Conservation (phyloP, 2,329 filamentous ascomycete genomes). For the Aspergillus persii region DNA sequence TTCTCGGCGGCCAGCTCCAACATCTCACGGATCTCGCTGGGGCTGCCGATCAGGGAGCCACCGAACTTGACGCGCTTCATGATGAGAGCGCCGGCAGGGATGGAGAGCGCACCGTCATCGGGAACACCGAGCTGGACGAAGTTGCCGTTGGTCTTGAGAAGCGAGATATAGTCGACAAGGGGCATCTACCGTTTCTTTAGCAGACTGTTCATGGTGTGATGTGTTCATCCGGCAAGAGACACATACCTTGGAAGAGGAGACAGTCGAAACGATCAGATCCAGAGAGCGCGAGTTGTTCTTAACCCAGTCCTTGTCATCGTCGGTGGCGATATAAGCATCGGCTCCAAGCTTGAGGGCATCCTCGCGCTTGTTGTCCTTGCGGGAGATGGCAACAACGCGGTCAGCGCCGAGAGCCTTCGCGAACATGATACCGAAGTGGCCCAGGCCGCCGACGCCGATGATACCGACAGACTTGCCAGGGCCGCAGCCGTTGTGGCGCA, state of each 20-base stretch:
- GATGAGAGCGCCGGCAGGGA: constrained; percentile 59
- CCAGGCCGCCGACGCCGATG: constrained; percentile 14
- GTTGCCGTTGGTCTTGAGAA: constrained; percentile 56
- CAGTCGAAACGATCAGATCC: constrained; percentile 57
- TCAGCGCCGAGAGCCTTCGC: constrained; percentile 34
- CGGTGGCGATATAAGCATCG: constrained; percentile 55
- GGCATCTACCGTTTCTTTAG: constrained; percentile 49
- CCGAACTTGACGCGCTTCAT: constrained; percentile 48
- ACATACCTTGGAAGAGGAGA: constrained; percentile 40
- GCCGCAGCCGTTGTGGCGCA: constrained; percentile 15
- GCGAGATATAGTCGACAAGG: constrained; percentile 57
- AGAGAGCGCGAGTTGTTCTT: constrained; percentile 47
- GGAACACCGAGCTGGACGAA: constrained; percentile 67
- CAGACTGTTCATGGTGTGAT: no score
- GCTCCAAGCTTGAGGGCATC: constrained; percentile 57
- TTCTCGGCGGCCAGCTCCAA: constrained; percentile 41
- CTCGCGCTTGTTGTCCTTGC: constrained; percentile 49
- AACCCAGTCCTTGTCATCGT: constrained; percentile 54
- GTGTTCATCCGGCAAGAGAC: background rate
- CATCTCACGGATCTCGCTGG: constrained; percentile 44
- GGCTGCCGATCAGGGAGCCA: constrained; percentile 44
- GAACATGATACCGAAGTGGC: constrained; percentile 18
- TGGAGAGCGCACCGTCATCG: constrained; percentile 54
- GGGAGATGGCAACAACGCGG: constrained; percentile 56
- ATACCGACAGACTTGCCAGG: constrained; percentile 17